Base-by-base conservation (phyloP, 2,329 filamentous ascomycete genomes). In the Diaporthe capsici region DNA sequence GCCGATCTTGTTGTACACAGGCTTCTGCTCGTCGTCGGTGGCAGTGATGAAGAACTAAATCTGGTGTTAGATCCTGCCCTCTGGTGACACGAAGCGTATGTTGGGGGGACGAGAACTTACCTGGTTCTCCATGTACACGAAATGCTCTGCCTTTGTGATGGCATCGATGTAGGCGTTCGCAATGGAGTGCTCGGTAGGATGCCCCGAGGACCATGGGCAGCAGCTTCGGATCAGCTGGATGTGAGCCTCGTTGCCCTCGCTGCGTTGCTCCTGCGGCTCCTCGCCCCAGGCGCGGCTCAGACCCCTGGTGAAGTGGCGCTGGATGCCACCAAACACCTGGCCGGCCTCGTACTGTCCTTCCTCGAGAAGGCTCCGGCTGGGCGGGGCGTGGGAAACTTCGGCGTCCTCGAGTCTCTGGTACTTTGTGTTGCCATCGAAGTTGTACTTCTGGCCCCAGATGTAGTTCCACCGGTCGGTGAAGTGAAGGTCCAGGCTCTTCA, bases 401-500 rank as follows among this genome's bases (percentile, higher is more conserved):
- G 22, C 10, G 15, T 79, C 73, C 51, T 76, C 75, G 51, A 84
- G 55, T 5, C 81, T 82, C 67, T 84, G 79, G 74, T 92, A 92
- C 79, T 90, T 90, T 51, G 87, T 87, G 0, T 87, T 84, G 65
- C 88, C 85, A 71, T 87, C 87, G 60, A 82, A 81, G 71, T 84
- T 81, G 82, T 98, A 98, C 83, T 98, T 98, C 71, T 94, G 91
- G 74, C 92, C 89, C 78, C 92, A 98, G 78, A 98, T 96, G 82
- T 94, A 97, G 85, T 98, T 98, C 95, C 96, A 98, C 79, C 95
- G 88, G 81, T 98, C 93, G 2, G 92, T 89, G 80, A 98, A 98
- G 82, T 98, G 95, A 7, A 90, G 89, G 44, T 92, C 88, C 44
- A 98, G 87, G 82, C 94, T 95, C 77, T 93, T 88, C 0, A 96